Base-by-base conservation (phyloP, 257 asterid genomes). In the Solanum phureja region DNA sequence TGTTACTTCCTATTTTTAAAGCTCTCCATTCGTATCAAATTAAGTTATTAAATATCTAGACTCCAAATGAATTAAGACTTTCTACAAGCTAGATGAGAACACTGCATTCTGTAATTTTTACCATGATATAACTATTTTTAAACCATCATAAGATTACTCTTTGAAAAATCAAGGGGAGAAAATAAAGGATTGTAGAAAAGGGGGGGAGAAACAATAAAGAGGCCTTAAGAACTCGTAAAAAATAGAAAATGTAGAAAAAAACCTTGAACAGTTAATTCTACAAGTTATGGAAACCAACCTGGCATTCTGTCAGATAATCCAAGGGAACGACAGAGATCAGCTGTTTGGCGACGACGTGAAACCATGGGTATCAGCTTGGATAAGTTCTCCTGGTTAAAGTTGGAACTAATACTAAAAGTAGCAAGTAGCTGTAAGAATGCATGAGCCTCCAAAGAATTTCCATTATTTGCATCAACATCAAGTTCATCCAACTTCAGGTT, bases 371-470 rank as follows among this genome's bases (percentile, higher is more conserved):
- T 94, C 68, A 97, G 90, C 87, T 93, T 97, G 89, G 93, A 91
- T 91, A 97, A 90, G 90, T 89, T 90, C 79, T 93, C 98, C 92
- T 95, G 96, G 88, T 95, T 93, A 88, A 97, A 97, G 86, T 93
- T 94, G 23, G 99, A 94, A 89, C 95, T 93, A 72, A 97, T 94
- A 85, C 94, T 95, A 91, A 94, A 97, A 77, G 98, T 97, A 86
- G 98, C 98, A 86, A 97, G 94, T 89, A 97, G 94, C 86, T 96
- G 99, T 74, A 97, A 93, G 90, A 97, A 97, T 60, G 99, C 99
- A 94, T 96, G 99, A 86, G 99, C 99, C 91, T 97, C 99, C 62
- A 97, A 88, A 64, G 99, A 97, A 91, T 97, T 97, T 79, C 99
- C 99, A 88, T 94, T 94, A 93, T 93, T 94, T 84, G 98, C 99